Evolutionary conservation across 2,329 filamentous ascomycete species (phyloP).

Genomic region (Acrodontium crateriforme): DNA sequence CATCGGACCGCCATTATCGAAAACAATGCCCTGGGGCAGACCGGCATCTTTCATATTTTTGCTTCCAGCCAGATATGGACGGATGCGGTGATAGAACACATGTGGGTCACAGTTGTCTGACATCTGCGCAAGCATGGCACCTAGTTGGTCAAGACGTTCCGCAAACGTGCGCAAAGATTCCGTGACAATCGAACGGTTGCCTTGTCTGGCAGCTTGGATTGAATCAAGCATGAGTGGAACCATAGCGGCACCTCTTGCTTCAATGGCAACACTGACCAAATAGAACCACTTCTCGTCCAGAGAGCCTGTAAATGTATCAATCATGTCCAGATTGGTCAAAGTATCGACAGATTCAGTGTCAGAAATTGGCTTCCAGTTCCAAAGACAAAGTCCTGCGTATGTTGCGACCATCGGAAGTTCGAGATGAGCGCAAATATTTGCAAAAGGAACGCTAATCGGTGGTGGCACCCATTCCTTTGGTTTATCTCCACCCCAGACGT

Average conservation of each 20-base stretch:
- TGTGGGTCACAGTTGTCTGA: constrained; percentile 90
- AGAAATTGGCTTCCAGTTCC: constrained; percentile 95
- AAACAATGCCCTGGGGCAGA: constrained; percentile 72
- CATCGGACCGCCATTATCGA: constrained; percentile 54
- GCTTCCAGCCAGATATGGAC: constrained; percentile 89
- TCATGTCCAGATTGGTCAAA: constrained; percentile 74
- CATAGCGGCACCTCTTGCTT: constrained; percentile 76
- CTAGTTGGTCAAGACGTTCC: constrained; percentile 76
- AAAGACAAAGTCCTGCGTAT: constrained; percentile 80
- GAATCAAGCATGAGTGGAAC: constrained; percentile 81
- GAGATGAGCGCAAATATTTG: constrained; percentile 58
- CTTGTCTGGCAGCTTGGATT: constrained; percentile 61
- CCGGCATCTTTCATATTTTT: constrained; percentile 97
- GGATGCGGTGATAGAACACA: constrained; percentile 89
- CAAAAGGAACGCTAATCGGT: constrained; percentile 68
- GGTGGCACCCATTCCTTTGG: constrained; percentile 62
- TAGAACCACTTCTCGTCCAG: constrained; percentile 99
- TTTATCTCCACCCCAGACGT: constrained; percentile 74
- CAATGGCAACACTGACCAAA: constrained; percentile 85
- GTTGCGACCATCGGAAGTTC: constrained; percentile 88
- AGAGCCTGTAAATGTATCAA: constrained; percentile 85
- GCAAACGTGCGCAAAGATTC: constrained; percentile 69
- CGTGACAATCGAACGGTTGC: constrained; percentile 58
- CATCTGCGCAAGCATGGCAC: constrained; percentile 67
- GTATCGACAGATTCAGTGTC: constrained; percentile 66